Base-by-base conservation (phyloP, 371 early-diverging fungal species). In the Capillidium rhysosporum region DNA sequence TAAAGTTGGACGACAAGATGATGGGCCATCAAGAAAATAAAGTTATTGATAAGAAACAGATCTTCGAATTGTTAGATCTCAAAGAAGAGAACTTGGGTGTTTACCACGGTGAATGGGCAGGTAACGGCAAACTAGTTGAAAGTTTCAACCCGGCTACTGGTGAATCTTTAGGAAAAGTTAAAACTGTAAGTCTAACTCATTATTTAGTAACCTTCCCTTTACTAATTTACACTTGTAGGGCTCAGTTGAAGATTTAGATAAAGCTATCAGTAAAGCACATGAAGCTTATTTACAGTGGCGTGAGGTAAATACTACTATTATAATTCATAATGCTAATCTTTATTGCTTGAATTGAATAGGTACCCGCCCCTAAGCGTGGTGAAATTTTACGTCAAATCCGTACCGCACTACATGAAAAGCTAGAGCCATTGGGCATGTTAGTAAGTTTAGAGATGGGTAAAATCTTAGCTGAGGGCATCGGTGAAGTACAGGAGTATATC, bases 401-500 rank as follows among this genome's bases (percentile, higher is more conserved):
- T 52, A 80, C 86, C 55, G 86, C 85, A 16, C 71, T 95, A 29
- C 68, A 73, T 45, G 71, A 65, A 18, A 79, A 89, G 56, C 68
- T 80, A 45, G 72, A 82, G 44, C 84, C 80, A 16, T 71, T 95
- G 40, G 95, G 92, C 10, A 73, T 72, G 28, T 69, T 95, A 18
- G 89, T 94, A 9, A 71, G 91, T 12, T 65, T 92, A 41, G 96
- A 94, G 68, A 91, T 95, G 84, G 96, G 96, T 59, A 95, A 95
- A 69, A 92, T 94, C 58, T 59, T 81, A 45, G 78, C 89, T 21
- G 96, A 95, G 66, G 96, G 94, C 31, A 68, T 89, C 31, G 95
- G 96, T 25, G 96, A 95, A 65, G 89, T 95, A n/a, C 94, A 94
- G 63, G 96, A 96, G 67, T 93, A 91, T 65, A 78, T 96, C 57